phyloP scores from a whole-genome alignment of 257 asterid genomes.

The Solanum boliviense region DNA sequence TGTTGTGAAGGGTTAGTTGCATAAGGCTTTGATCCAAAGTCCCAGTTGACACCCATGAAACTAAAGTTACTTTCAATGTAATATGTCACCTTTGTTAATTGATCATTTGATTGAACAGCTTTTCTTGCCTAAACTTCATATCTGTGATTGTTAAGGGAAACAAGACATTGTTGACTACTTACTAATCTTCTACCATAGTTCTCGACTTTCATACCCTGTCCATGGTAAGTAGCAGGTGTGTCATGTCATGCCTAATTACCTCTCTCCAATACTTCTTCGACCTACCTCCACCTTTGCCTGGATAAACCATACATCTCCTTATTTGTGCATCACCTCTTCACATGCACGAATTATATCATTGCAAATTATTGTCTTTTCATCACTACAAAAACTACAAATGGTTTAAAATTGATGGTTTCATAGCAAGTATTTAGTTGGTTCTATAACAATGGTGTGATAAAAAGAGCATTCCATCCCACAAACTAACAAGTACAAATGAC shows the following conservation, averaged over 20 bases:
- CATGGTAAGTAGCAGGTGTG: neutral
- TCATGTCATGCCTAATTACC: neutral
- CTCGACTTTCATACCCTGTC: neutral
- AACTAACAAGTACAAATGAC: neutral
- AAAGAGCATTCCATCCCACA: neutral
- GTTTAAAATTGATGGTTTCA: neutral
- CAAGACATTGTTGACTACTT: neutral
- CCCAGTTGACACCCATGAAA: neutral
- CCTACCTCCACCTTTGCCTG: accelerated
- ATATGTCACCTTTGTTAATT: neutral
- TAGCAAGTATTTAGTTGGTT: neutral
- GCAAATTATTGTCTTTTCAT: neutral
- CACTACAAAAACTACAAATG: neutral
- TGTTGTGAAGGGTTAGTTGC: neutral
- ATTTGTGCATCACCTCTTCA: accelerated
- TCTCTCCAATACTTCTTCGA: accelerated
- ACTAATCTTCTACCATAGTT: neutral
- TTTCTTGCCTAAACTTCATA: neutral
- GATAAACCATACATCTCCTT: accelerated
- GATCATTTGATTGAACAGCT: neutral
- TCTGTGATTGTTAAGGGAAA: neutral
- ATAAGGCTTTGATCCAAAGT: neutral
- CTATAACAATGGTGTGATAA: neutral
- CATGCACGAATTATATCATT: neutral
- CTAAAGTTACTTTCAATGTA: neutral